Conservation (phyloP, 2,329 filamentous ascomycete genomes). For the Chaetothyriales sp. region DNA sequence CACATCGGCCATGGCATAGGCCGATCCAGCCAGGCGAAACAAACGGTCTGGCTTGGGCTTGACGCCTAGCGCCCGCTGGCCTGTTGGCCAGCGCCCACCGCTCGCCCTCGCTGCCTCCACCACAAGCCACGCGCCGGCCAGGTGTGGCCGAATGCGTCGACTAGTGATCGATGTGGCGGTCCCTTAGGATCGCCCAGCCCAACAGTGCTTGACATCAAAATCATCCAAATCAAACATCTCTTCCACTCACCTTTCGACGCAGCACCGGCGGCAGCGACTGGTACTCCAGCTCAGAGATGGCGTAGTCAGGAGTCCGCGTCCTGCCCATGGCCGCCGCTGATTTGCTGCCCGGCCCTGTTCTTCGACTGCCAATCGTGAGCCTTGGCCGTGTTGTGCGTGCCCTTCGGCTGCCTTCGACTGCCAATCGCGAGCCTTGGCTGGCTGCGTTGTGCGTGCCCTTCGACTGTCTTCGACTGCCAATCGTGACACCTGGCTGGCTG, state of each 20-base stretch:
- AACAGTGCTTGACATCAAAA: not conserved
- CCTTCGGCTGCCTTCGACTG: too few relatives aligned
- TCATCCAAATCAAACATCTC: slow-evolving; percentile 5
- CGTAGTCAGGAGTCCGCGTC: not conserved
- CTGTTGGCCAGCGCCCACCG: too few relatives aligned
- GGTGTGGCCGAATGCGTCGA: not conserved
- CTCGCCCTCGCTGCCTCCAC: not conserved
- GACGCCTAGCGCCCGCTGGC: too few relatives aligned
- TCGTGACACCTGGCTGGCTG: too few relatives aligned
- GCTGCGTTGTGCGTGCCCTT: too few relatives aligned
- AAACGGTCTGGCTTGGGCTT: not conserved
- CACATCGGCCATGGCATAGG: not conserved
- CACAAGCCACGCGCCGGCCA: not conserved
- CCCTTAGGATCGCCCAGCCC: not conserved
- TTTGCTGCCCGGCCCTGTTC: not conserved
- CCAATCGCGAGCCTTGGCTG: too few relatives aligned
- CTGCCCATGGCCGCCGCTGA: not conserved
- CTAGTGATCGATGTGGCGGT: not conserved
- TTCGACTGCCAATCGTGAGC: too few relatives aligned
- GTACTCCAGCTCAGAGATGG: slow-evolving; percentile 25
- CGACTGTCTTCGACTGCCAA: too few relatives aligned
- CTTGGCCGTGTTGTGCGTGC: too few relatives aligned
- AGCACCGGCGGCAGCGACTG: slow-evolving; percentile 42
- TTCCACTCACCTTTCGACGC: slow-evolving; percentile 42
- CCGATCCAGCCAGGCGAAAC: not conserved